Evolutionary conservation across 148 eudicot genomes (phyloP).

Genomic region (Limonium bicolor): DNA sequence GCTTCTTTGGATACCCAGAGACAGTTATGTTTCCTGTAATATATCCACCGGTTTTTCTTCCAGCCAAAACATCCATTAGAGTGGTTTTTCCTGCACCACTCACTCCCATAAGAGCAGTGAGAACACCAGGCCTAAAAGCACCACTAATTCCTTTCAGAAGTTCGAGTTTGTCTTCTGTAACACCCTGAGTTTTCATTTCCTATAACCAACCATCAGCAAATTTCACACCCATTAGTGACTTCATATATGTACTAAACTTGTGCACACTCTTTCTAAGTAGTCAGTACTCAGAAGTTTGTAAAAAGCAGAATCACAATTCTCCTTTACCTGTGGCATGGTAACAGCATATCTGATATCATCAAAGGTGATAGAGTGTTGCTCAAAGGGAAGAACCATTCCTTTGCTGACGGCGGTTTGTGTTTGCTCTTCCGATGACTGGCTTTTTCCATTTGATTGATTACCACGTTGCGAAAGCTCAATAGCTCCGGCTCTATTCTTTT

Average conservation of each 20-base stretch:
- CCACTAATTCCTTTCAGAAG: constrained; percentile 62
- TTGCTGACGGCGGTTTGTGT: neutral
- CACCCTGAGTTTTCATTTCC: constrained; percentile 69
- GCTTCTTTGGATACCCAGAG: constrained; percentile 75
- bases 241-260: neutral
- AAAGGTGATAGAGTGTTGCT: constrained; percentile 54
- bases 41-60: constrained; percentile 77
- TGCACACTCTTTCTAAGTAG: too few relatives aligned
- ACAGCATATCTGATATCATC: constrained; percentile 56
- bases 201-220: constrained; percentile 1
- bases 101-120: constrained; percentile 78
- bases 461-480: constrained; percentile 5
- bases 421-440: neutral
- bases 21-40: constrained; percentile 58
- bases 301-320: neutral
- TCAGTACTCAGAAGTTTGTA: too few relatives aligned
- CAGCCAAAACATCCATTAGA: constrained; percentile 78
- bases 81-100: constrained; percentile 98
- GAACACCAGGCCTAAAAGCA: constrained; percentile 66
- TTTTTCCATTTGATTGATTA: neutral
- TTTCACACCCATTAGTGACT: neutral
- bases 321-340: constrained; percentile 70
- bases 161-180: constrained; percentile 45
- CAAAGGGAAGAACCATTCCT: constrained; percentile 71
- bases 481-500: neutral